Percentiles rank a stretch among this genome's conserved stretches.
Evolutionary conservation across 805 yeast species (phyloP).

Genomic region (Komagataella ulmi): DNA sequence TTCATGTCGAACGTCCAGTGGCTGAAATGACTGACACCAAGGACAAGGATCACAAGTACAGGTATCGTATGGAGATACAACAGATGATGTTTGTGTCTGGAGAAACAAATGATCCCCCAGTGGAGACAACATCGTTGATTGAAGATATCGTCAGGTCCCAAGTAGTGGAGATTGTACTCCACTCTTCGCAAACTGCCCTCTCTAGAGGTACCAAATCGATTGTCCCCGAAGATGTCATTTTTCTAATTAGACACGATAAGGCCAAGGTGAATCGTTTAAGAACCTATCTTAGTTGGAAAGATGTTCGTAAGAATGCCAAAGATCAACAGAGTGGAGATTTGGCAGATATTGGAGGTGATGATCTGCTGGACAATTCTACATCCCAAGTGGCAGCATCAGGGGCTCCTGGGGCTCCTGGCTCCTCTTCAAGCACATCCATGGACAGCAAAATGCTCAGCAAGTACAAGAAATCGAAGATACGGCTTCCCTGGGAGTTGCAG

Average conservation of each 20-base stretch:
- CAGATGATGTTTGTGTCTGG: conserved; percentile 99
- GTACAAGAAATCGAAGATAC: conserved; percentile 62
- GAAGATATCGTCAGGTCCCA: conserved; percentile 95
- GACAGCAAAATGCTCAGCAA: conserved; percentile 36
- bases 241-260: conserved; percentile 80
- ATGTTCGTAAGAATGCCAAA: conserved; percentile 70
- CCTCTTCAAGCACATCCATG: conserved; percentile 15
- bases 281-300: conserved; percentile 94
- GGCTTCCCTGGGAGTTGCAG: conserved; percentile 91
- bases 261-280: conserved; percentile 88
- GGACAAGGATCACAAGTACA: conserved; percentile 31
- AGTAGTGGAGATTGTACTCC: conserved; percentile 71
- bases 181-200: conserved; percentile 67
- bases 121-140: conserved; percentile 80
- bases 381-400: conserved; percentile 27
- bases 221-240: conserved; percentile 87
- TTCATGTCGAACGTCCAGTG: background rate
- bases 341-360: conserved; percentile 21
- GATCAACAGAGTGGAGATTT: conserved; percentile 37
- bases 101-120: conserved; percentile 88
- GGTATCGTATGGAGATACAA: conserved; percentile 86
- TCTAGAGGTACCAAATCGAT: conserved; percentile 73
- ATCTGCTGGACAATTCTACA: conserved; percentile 16
- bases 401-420: conserved; percentile 21
- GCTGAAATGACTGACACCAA: conserved; percentile 3